Base-by-base conservation (phyloP, 345 rosid genomes). In the Brassica carinata region DNA sequence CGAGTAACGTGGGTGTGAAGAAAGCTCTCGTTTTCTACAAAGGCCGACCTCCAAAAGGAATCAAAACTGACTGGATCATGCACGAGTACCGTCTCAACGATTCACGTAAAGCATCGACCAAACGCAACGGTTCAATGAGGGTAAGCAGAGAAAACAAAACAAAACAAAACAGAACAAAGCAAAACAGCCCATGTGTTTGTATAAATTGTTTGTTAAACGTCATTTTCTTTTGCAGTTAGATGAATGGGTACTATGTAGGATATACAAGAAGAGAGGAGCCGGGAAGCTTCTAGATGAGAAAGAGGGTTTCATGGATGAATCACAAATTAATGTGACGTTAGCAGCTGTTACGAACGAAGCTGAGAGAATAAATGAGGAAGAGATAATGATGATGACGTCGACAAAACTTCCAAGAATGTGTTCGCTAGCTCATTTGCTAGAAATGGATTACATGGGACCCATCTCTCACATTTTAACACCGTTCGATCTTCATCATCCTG, bases 241-340 rank as follows among this genome's bases (percentile, higher is more conserved):
- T 82, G 98, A 94, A 74, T 94, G 97, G 97, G 98, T 94, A 31
- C 80, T 94, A 1, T 94, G 96, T 78, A 87, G 98, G 84, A 94
- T 94, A 73, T 94, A 94, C 87, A 94, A 86, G 86, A 94, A 91
- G 84, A 90, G 43, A 83, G 88, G 88, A 6, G 45, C 80, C 1
- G 75, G 9, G 33, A 88, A 77, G 73, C 68, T 84, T 58, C 38
- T 84, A 62, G 89, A 88, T 61, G 85, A 79, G 58, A 83, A 72
- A 66, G 79, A 75, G 2, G 73, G 79, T 51, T 70, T 62, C 48
- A 2, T 69, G 17, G 67, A 74, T 13, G 79, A 80, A 11, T 58
- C 19, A 11, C 40, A 19, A 40, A n/a, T 19, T 38, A 69, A 64
- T 74, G 61, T 58, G 51, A 40, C 73, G 30, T 14, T 70, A 81